phyloP scores from a whole-genome alignment of 2,329 filamentous ascomycete species.

The Colletotrichum camelliae region DNA sequence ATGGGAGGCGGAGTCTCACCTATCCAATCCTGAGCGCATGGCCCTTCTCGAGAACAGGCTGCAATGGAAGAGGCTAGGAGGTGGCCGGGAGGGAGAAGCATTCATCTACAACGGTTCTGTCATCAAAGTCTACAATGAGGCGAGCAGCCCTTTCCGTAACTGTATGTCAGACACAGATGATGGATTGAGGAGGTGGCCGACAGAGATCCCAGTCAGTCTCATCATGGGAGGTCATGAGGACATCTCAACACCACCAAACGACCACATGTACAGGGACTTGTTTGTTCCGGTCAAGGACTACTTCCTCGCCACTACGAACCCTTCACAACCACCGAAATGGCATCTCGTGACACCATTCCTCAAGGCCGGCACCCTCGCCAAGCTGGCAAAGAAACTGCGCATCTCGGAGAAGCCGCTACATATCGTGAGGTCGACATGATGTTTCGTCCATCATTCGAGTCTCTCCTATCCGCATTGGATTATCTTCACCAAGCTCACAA shows the following conservation, averaged over 20 bases:
- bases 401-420: slow-evolving; percentile 12
- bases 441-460: slow-evolving; percentile 33
- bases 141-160: slow-evolving; percentile 34
- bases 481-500: slow-evolving; percentile 27
- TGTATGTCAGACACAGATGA: slow-evolving; percentile 26
- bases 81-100: slow-evolving; percentile 34
- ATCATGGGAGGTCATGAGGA: slow-evolving; percentile 29
- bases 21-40: background rate
- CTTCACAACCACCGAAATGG: slow-evolving; percentile 24
- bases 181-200: slow-evolving; percentile 30
- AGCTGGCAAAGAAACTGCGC: slow-evolving; percentile 28
- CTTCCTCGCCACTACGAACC: slow-evolving; percentile 27
- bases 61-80: slow-evolving; percentile 32
- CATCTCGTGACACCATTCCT: slow-evolving; percentile 34
- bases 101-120: slow-evolving; percentile 32
- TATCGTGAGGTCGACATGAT: slow-evolving; percentile 31
- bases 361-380: slow-evolving; percentile 28
- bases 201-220: slow-evolving; percentile 34
- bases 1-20: background rate
- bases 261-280: slow-evolving; percentile 1
- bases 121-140: slow-evolving; percentile 33
- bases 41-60: slow-evolving; percentile 24
- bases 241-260: background rate
- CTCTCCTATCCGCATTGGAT: slow-evolving; percentile 29
- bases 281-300: slow-evolving; percentile 36